Base-by-base conservation (phyloP, 1,284 basidiomycete genomes). In the Rugosomyces carneus region DNA sequence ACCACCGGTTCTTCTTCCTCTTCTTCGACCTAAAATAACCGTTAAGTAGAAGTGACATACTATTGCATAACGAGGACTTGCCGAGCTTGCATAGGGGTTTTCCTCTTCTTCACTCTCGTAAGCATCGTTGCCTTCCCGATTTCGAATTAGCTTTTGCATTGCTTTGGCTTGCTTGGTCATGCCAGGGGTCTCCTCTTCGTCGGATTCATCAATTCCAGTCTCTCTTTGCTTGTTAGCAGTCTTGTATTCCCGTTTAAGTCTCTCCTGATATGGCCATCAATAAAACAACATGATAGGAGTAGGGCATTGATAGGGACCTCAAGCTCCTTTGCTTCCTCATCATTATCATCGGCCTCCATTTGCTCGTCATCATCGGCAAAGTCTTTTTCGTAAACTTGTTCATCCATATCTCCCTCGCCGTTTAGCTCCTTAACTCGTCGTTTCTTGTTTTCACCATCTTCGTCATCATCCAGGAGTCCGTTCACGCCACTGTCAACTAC, bases 341-440 rank as follows among this genome's bases (percentile, higher is more conserved):
- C 91, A 40, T 91, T 81, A 44, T 81, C 80, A 47, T 88, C 84
- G 16, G 75, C 70, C 36, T 81, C 73, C 61, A 81, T 75, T 60
- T 80, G 81, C 60, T 93, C 90, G 42, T 93, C 90, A 53, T 93
- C 90, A 55, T 93, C 91, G 16, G 84, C 84, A 58, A 91, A 86
- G 15, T 87, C 84, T 56, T 88, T 88, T 57, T 93, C 89, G 57
- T 80, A 93, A 19, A 84, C 76, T 48, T 88, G 75, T 60, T 93
- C 90, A 57, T 92, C 90, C 49, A 88, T 60, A 57, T 84, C 83
- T 13, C 84, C 84, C 51, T 88, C 85, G 31, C 70, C 77, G 19
- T 83, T 82, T 51, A 76, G 67, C 55, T 84, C 81, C 50, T 70
- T 74, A 56, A 76, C 72, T 37, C 70, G 67, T 27, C 73, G 68